Evolutionary conservation across 257 asterid species (phyloP), one percentile per base, ranked within the genome.

Genomic region (Gentiana macrophylla): DNA sequence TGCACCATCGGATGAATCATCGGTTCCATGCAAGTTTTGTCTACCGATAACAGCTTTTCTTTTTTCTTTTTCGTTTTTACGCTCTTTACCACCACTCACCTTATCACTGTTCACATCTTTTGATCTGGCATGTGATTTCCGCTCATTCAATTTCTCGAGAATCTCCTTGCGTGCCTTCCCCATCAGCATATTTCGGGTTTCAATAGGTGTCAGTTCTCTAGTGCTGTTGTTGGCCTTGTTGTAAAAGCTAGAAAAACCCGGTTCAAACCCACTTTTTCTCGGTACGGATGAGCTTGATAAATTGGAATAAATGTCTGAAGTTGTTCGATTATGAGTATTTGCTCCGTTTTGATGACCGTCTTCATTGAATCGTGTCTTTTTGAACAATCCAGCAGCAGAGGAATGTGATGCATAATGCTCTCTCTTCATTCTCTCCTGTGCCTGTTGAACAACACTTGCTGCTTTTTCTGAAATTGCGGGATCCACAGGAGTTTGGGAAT

Each of bases 341-440:
- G 62, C 64, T 48, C 79, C 80, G 37, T 50, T 50, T 32, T 32
- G 69, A 53, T 56, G 54, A 56, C 71, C 63, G 44, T 66, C 72
- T 35, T 69, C 79, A 55, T 74, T 81, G 38, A 78, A 54, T 56
- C 79, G 75, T 46, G 67, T 56, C 76, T 67, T 75, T 75, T 83
- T 82, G 46, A 45, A 33, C 45, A 57, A 48, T 10, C 57, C 35
- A 49, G 66, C 77, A 56, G 47, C 36, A 41, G 65, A 53, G 32
- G 12, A 35, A 56, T 60, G 74, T 13, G 83, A 72, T 49, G 75
- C 85, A 62, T 72, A 76, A 50, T 70, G 76, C 47, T 77, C 80
- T 61, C 90, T 83, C 78, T 80, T 86, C 77, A 75, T 45, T 72
- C 62, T 79, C 62, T 72, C 79, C 37, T 70, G 78, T 35, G 77